These are phyloP conservation scores for Beauveria scarabaeidicola DNA, from an alignment of 2,329 filamentous ascomycete species.

Conservation along the genomic window DNA sequence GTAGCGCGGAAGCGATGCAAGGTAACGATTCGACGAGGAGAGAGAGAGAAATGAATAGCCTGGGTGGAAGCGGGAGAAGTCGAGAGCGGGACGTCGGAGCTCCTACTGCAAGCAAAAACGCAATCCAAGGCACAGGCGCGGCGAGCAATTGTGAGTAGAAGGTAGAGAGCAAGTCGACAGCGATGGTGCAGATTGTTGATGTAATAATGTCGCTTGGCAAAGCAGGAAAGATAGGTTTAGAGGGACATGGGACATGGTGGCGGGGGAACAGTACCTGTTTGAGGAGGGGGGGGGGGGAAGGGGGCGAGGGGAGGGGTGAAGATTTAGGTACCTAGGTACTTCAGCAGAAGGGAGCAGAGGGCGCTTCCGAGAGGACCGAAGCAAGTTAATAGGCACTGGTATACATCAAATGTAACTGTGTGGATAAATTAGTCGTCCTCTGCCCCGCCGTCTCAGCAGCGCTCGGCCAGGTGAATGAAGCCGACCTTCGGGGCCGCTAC, in stretches of 20 bases:
- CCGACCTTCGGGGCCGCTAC: no score
- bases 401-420: no score
- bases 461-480: no score
- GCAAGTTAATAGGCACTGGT: background rate
- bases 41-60: background rate
- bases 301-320: no score
- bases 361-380: background rate
- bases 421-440: no score
- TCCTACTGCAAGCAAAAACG: background rate
- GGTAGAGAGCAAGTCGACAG: background rate
- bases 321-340: no score
- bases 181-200: conserved; percentile 4
- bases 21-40: background rate
- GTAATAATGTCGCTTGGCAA: conserved; percentile 3
- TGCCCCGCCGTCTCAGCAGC: no score
- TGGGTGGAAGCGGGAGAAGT: background rate
- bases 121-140: background rate
- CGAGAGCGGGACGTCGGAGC: background rate
- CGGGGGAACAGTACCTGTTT: background rate
- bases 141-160: background rate
- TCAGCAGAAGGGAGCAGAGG: background rate
- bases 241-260: background rate
- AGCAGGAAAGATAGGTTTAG: background rate
- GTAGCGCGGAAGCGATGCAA: background rate
- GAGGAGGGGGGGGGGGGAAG: background rate